Conservation (phyloP, 345 rosid genomes). For the Cardamine chenopodiifolia region DNA sequence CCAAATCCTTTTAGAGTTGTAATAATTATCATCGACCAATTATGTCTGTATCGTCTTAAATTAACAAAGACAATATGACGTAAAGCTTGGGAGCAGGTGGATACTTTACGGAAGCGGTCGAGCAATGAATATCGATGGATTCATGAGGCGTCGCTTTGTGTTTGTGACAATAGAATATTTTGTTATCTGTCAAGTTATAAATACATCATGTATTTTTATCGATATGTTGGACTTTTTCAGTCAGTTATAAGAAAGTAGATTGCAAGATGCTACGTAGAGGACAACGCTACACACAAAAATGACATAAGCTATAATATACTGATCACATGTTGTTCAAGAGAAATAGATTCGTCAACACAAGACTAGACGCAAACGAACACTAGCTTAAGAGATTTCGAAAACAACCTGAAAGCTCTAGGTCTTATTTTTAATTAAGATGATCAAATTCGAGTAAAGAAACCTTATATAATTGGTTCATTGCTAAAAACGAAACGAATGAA, state of each 20-base stretch:
- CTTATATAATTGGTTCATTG: not conserved
- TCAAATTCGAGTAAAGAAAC: conserved; percentile 10
- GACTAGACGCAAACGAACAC: not conserved
- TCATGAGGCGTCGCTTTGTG: not conserved
- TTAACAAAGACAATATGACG: conserved; percentile 25
- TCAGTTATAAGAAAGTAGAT: not conserved
- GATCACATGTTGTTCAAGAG: not conserved
- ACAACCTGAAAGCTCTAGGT: not conserved
- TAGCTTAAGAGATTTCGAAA: not conserved
- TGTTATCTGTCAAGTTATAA: not conserved
- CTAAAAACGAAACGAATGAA: not conserved
- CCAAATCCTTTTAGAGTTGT: conserved; percentile 25
- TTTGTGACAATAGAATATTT: not conserved
- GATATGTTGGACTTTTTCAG: not conserved
- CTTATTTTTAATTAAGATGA: not conserved
- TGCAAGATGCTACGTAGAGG: not conserved
- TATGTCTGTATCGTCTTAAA: conserved; percentile 22
- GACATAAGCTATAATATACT: not conserved
- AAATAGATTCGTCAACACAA: not conserved
- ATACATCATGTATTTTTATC: too few species aligned
- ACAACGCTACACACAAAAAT: conserved; percentile 1
- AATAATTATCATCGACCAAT: conserved; percentile 31
- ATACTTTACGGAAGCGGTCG: conserved; percentile 17
- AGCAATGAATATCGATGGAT: conserved; percentile 9
- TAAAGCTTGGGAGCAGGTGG: not conserved